A percentile compares a stretch with the other conserved stretches of the same genome.
These are phyloP conservation scores for Paecilomyces sp. DNA, from an alignment of 2,329 filamentous ascomycete genomes.

Conservation along the genomic window DNA sequence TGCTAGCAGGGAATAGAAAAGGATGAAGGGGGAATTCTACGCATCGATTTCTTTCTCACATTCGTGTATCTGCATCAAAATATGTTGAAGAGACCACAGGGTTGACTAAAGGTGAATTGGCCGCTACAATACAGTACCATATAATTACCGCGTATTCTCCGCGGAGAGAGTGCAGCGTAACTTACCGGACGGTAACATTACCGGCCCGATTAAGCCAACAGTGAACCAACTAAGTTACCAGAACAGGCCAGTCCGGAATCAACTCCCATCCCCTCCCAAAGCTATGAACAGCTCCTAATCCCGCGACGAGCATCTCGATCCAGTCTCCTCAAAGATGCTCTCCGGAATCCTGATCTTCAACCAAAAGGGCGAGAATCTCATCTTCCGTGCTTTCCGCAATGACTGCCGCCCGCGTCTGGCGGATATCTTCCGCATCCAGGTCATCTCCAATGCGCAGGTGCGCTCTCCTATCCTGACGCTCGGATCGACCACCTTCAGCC, in stretches of 20 bases:
- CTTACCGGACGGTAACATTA: not conserved
- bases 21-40: too few species aligned
- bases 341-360: conserved; percentile 98
- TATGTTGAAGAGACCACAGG: too few species aligned
- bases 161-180: not conserved
- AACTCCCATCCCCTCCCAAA: not conserved
- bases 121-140: too few species aligned
- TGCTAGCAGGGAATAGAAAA: too few species aligned
- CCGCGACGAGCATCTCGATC: not conserved
- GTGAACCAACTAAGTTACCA: not conserved
- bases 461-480: conserved; percentile 95
- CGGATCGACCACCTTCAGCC: conserved; percentile 96
- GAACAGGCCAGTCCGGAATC: not conserved
- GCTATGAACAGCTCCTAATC: conserved; percentile 1
- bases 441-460: conserved; percentile 96
- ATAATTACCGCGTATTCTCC: not conserved
- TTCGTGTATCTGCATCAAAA: too few species aligned
- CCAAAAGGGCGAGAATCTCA: conserved; percentile 98
- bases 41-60: too few species aligned
- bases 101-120: too few species aligned
- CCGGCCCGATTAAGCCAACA: not conserved
- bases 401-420: conserved; percentile 95
- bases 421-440: conserved; percentile 98
- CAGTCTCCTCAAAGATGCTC: conserved; percentile 59
- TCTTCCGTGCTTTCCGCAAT: conserved; percentile 97